A percentile compares a stretch with the other conserved stretches of the same genome.
These are phyloP conservation scores for Fusarium sulawesiense DNA, from an alignment of 2,329 filamentous ascomycete genomes.

Conservation along the genomic window DNA sequence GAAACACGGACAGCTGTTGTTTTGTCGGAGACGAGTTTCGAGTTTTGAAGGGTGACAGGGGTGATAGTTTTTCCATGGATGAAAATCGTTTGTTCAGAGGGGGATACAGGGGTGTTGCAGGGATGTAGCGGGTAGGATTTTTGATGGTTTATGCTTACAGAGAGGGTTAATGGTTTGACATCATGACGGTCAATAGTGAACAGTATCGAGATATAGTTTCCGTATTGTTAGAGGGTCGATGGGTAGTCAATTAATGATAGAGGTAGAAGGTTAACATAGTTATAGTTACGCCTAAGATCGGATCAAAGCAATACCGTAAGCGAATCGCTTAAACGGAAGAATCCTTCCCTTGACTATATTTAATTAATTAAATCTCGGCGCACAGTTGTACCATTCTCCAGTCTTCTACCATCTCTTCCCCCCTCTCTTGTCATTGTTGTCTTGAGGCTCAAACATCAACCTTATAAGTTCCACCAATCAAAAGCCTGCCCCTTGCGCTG, in stretches of 20 bases:
- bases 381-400: neutral
- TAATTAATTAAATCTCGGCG: conserved; percentile 7
- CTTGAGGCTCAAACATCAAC: conserved; percentile 47
- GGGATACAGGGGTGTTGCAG: neutral
- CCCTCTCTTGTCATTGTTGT: neutral
- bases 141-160: conserved; percentile 9
- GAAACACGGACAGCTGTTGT: conserved; percentile 24
- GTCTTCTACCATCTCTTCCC: neutral
- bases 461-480: conserved; percentile 45
- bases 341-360: neutral
- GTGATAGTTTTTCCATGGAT: conserved; percentile 39
- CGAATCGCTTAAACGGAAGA: neutral
- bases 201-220: neutral
- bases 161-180: neutral
- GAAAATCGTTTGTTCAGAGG: conserved; percentile 20
- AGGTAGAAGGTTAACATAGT: no score
- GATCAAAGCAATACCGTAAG: neutral
- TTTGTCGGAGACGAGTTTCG: conserved; percentile 36
- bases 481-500: conserved; percentile 43
- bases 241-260: neutral
- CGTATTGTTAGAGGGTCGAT: neutral
- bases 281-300: neutral
- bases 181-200: neutral
- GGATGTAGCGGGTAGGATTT: neutral
- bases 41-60: conserved; percentile 4